Percentiles rank a stretch among this genome's conserved stretches.
Evolutionary conservation across 2,329 filamentous ascomycete species (phyloP).

Genomic region (Lecanoromycetidae sp.): DNA sequence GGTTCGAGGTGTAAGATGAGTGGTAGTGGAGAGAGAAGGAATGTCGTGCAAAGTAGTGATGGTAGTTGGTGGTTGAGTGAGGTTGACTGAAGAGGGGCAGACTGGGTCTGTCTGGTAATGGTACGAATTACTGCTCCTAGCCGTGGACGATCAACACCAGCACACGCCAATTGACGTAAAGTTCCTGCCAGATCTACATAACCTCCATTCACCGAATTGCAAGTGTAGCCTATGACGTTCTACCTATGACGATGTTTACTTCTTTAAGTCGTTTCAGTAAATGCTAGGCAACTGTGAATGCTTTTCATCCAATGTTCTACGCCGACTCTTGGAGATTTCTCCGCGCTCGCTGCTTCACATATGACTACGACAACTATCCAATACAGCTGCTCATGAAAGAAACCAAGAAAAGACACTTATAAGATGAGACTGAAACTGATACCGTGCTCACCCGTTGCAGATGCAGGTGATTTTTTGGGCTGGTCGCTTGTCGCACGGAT

Average conservation of each 20-base stretch:
- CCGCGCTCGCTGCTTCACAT: neutral
- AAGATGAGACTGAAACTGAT: neutral
- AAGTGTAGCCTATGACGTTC: conserved; percentile 3
- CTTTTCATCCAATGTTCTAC: neutral
- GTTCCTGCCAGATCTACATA: neutral
- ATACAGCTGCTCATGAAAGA: too few species aligned
- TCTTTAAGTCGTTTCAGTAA: neutral
- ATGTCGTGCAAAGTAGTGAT: neutral
- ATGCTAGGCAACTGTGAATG: neutral
- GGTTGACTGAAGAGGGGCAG: conserved; percentile 5
- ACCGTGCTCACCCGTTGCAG: neutral
- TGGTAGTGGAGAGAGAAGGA: neutral
- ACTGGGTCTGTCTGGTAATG: too few species aligned
- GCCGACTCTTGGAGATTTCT: neutral
- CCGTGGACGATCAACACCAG: conserved; percentile 3
- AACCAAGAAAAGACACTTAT: neutral
- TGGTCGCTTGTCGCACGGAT: conserved; percentile 12
- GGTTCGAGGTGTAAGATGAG: neutral
- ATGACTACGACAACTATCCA: neutral
- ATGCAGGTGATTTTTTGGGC: conserved; percentile 8
- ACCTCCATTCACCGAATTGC: neutral
- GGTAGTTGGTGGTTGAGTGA: neutral
- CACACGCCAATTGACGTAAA: conserved; percentile 2
- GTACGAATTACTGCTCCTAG: too few species aligned
- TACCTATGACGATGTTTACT: conserved; percentile 5